Base-by-base conservation (phyloP, 1,284 basidiomycete genomes). In the Sanghuangporus sanghuang region DNA sequence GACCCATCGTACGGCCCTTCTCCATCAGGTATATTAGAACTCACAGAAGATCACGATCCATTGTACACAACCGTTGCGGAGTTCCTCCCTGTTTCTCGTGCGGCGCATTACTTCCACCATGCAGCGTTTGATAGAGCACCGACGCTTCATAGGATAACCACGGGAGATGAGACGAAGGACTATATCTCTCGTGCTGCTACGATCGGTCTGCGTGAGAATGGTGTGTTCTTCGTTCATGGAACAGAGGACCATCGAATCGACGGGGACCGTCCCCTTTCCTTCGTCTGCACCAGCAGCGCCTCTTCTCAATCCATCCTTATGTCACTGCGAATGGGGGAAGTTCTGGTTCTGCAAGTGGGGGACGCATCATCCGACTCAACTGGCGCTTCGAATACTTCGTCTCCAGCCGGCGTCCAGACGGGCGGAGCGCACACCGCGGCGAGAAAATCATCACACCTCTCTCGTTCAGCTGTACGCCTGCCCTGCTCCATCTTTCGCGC, bases 341-440 rank as follows among this genome's bases (percentile, higher is more conserved):
- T 59, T 14, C 69, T 42, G 64, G 64, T 36, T 53, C 48, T 57
- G 56, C 67, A 68, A 52, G 18, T 23, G 27, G 18, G 18, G 18
- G 64, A 63, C 57, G 69, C 67, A 55, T 74, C 18, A 70, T 75
- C 49, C 82, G 79, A 63, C 74, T 89, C 12, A 75, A 76, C 23
- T 93, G 92, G 92, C 83, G 83, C 64, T 87, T 93, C 68, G 88
- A 90, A 64, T 94, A 94, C 71, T 70, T 85, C 35, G 87, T 93
- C 9, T 81, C 83, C 49, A 83, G 88, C 67, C 79, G 83, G 21
- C 74, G 77, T 48, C 70, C 72, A 7, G 77, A 78, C 3, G 81
- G 82, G 32, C 79, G 77, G 66, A 68, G 75, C 18, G 72, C 85
- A 16, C 76, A 65, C 39, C 40, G 79, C 14, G 88, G 87, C 8